These are phyloP conservation scores for Dovyalis caffra DNA, from an alignment of 345 rosid genomes.

Conservation along the genomic window DNA sequence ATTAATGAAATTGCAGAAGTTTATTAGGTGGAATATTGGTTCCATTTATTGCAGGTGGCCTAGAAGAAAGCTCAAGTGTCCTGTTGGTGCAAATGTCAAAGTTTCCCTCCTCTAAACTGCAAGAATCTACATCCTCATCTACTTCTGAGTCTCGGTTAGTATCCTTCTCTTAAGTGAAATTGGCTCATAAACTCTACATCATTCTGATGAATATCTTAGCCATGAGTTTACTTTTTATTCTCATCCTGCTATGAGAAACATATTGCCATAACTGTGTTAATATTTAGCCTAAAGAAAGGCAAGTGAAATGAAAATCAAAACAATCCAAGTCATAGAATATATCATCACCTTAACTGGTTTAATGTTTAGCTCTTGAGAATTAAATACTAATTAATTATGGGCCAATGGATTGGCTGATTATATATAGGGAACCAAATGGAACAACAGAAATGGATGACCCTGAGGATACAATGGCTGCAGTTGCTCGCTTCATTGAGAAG, in stretches of 20 bases:
- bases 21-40: not conserved
- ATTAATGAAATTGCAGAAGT: not conserved
- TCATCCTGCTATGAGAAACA: not conserved
- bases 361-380: not conserved
- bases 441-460: conserved; percentile 46
- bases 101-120: conserved; percentile 48
- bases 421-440: conserved; percentile 51
- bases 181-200: not conserved
- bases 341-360: not conserved
- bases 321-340: too few relatives aligned
- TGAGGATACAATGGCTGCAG: conserved; percentile 55
- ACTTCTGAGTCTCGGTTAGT: conserved; percentile 40
- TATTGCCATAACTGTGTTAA: not conserved
- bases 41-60: conserved; percentile 23
- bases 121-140: conserved; percentile 30
- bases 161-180: not conserved
- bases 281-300: not conserved
- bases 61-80: conserved; percentile 20
- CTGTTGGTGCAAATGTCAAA: conserved; percentile 55
- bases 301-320: not conserved
- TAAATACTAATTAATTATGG: conserved; percentile 2
- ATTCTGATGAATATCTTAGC: not conserved
- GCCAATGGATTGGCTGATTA: conserved; percentile 1
- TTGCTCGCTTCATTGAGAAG: conserved; percentile 72
- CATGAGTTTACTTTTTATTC: not conserved